A percentile compares a stretch with the other conserved stretches of the same genome.
Conservation (phyloP, 306 rosid species). For the Begonia fuchsioides region DNA sequence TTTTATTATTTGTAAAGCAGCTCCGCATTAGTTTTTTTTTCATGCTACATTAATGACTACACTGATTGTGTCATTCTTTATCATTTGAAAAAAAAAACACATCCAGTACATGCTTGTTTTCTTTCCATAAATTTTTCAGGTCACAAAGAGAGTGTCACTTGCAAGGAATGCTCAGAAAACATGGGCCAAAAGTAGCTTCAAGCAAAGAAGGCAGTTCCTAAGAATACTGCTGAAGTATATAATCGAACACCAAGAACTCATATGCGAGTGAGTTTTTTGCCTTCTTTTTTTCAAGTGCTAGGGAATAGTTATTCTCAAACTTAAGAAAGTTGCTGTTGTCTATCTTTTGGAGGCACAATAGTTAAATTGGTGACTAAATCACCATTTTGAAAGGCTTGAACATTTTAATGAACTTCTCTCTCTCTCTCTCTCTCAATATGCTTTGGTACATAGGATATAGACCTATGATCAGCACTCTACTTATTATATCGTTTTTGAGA, state of each 20-base stretch:
- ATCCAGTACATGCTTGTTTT: too few species aligned
- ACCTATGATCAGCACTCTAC: background rate
- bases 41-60: too few species aligned
- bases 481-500: slow-evolving; percentile 10
- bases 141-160: slow-evolving; percentile 58
- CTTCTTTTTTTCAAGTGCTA: background rate
- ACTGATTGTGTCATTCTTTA: too few species aligned
- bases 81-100: background rate
- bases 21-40: too few species aligned
- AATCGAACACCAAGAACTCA: slow-evolving; percentile 70
- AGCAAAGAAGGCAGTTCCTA: slow-evolving; percentile 76
- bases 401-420: too few species aligned
- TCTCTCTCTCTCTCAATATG: too few species aligned
- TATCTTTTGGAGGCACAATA: too few species aligned
- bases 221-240: slow-evolving; percentile 77
- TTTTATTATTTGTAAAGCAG: slow-evolving; percentile 8
- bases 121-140: slow-evolving; percentile 22
- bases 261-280: slow-evolving; percentile 69
- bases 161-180: slow-evolving; percentile 75
- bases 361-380: too few species aligned
- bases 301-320: too few species aligned
- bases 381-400: too few species aligned
- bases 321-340: too few species aligned
- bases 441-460: background rate
- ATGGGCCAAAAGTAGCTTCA: slow-evolving; percentile 86